These are phyloP conservation scores for Pseudogymnoascus sp. DNA, from an alignment of 2,329 filamentous ascomycete genomes.

Conservation along the genomic window DNA sequence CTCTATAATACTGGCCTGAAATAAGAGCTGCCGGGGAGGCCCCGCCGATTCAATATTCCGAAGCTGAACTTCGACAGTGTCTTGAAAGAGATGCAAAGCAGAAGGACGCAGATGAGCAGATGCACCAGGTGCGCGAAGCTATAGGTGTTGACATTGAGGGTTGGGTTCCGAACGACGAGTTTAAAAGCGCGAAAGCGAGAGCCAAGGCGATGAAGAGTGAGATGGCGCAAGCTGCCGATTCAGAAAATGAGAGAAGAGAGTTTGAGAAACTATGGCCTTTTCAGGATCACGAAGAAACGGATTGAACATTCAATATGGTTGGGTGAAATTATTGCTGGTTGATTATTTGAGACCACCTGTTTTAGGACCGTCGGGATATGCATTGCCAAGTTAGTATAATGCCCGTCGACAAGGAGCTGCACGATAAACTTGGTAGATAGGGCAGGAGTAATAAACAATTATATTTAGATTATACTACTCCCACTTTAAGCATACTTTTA, in stretches of 20 bases:
- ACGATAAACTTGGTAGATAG: neutral
- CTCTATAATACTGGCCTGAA: slow-evolving; percentile 15
- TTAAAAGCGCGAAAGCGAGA: slow-evolving; percentile 15
- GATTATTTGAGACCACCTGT: neutral
- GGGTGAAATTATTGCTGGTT: neutral
- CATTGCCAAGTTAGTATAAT: neutral
- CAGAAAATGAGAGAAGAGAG: slow-evolving; percentile 15
- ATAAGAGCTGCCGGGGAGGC: slow-evolving; percentile 14
- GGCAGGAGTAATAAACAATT: neutral
- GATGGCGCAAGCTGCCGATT: slow-evolving; percentile 16
- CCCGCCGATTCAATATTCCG: slow-evolving; percentile 14
- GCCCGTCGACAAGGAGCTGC: neutral
- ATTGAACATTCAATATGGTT: slow-evolving; percentile 12
- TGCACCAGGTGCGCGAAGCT: slow-evolving; percentile 16
- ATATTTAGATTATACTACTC: neutral
- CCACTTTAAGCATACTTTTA: neutral
- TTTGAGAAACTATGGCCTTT: slow-evolving; percentile 16
- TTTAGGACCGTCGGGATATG: neutral
- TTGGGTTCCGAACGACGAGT: slow-evolving; percentile 16
- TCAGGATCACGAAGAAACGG: slow-evolving; percentile 17
- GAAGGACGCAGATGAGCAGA: slow-evolving; percentile 16
- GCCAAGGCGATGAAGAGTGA: slow-evolving; percentile 15
- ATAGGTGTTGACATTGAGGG: slow-evolving; percentile 17
- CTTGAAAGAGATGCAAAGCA: slow-evolving; percentile 17
- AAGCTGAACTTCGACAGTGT: slow-evolving; percentile 15